Conservation (phyloP, 164 flowering plant genomes). For the Magnolia kwangsiensis region DNA sequence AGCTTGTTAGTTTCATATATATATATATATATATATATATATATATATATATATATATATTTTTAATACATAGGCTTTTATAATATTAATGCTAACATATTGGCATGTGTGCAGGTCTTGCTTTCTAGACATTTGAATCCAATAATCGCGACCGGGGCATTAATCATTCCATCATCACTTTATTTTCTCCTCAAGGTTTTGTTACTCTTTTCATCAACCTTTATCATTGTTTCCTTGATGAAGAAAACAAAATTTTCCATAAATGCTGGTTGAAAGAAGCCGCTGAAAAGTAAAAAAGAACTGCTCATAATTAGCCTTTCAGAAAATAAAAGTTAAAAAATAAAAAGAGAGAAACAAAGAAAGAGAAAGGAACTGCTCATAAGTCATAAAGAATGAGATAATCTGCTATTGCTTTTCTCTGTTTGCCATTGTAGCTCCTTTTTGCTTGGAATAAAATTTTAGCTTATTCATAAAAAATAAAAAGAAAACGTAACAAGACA, state of each 20-base stretch:
- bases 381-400: no score
- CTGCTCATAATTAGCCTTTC: no score
- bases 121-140: slow-evolving; percentile 62
- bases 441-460: no score
- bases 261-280: background rate
- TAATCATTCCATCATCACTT: slow-evolving; percentile 68
- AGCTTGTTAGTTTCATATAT: background rate
- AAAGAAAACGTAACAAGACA: no score
- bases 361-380: no score
- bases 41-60: no score
- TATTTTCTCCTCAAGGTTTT: slow-evolving; percentile 80
- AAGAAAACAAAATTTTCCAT: background rate
- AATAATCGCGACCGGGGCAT: slow-evolving; percentile 76
- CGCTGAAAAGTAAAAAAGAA: background rate
- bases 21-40: no score
- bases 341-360: no score
- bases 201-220: background rate
- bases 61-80: background rate
- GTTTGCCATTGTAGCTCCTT: no score
- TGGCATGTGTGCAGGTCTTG: slow-evolving; percentile 58
- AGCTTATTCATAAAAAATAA: no score
- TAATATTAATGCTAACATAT: background rate
- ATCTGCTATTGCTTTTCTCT: no score
- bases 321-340: no score
- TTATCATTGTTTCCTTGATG: background rate